These are phyloP conservation scores for Coemansia sp. DNA, from an alignment of 192 early-diverging fungal species.

Conservation along the genomic window DNA sequence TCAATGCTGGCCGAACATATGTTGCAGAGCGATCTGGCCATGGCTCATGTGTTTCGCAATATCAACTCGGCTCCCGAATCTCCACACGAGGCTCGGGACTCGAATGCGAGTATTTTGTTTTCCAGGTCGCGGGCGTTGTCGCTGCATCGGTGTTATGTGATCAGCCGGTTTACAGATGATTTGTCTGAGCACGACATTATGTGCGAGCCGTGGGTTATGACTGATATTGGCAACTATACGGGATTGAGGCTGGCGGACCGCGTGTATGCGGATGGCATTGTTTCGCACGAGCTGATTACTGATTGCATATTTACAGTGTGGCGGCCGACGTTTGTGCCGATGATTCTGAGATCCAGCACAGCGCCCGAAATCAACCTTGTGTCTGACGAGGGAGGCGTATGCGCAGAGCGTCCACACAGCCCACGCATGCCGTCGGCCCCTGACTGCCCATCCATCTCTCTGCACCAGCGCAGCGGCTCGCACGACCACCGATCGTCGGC, in stretches of 20 bases:
- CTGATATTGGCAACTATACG: slow-evolving; percentile 53
- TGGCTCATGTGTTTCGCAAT: slow-evolving; percentile 28
- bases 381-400: slow-evolving; percentile 2
- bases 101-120: slow-evolving; percentile 26
- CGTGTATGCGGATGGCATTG: slow-evolving; percentile 45
- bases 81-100: background rate
- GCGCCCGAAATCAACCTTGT: slow-evolving; percentile 1
- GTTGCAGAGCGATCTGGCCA: slow-evolving; percentile 11
- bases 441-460: background rate
- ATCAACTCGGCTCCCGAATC: background rate
- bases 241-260: slow-evolving; percentile 51
- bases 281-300: slow-evolving; percentile 47
- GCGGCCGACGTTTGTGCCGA: slow-evolving; percentile 48
- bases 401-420: background rate
- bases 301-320: slow-evolving; percentile 54
- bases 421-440: background rate
- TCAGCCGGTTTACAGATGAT: slow-evolving; percentile 47
- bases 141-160: slow-evolving; percentile 47
- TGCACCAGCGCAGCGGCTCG: slow-evolving; percentile 18
- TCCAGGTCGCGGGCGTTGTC: slow-evolving; percentile 32
- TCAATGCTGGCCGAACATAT: slow-evolving; percentile 22
- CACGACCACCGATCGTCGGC: slow-evolving; percentile 13
- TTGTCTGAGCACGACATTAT: slow-evolving; percentile 40
- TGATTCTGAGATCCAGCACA: slow-evolving; percentile 21
- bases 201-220: slow-evolving; percentile 56